Conservation (phyloP, 768 basidiomycete species). For the Mrakia frigida region DNA sequence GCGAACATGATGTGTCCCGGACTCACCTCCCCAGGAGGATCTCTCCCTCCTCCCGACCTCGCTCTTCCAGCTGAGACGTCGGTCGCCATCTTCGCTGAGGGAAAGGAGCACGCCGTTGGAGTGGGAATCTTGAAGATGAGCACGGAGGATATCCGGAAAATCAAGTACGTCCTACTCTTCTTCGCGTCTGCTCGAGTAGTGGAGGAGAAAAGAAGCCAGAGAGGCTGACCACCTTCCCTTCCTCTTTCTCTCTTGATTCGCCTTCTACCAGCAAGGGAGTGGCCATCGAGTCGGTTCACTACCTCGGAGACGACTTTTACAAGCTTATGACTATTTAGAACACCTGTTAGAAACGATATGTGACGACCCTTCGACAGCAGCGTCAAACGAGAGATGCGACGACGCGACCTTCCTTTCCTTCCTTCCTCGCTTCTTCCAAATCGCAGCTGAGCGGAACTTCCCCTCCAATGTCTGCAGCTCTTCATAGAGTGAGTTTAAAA, state of each 20-base stretch:
- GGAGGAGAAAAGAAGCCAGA: neutral
- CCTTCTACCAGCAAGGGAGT: slow-evolving; percentile 29
- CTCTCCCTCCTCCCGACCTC: slow-evolving; percentile 66
- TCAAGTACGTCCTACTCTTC: slow-evolving; percentile 51
- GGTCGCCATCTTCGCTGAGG: slow-evolving; percentile 93
- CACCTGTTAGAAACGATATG: neutral
- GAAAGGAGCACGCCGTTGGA: slow-evolving; percentile 85
- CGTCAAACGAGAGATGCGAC: too few relatives aligned
- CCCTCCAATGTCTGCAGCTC: too few relatives aligned
- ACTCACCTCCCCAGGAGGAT: slow-evolving; percentile 84
- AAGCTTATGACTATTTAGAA: slow-evolving; percentile 18
- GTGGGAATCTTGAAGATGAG: slow-evolving; percentile 74
- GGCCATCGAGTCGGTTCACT: slow-evolving; percentile 29
- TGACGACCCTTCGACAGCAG: neutral
- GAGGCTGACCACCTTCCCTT: neutral
- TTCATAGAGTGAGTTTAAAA: too few relatives aligned
- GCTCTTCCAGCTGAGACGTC: slow-evolving; percentile 64
- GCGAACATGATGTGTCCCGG: slow-evolving; percentile 61
- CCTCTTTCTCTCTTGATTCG: neutral
- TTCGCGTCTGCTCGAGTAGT: too few relatives aligned
- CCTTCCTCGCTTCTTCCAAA: too few relatives aligned
- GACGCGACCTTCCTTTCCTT: neutral
- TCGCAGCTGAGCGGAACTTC: too few relatives aligned
- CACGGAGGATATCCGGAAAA: slow-evolving; percentile 80
- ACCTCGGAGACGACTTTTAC: slow-evolving; percentile 33